Evolutionary conservation across 2,329 filamentous ascomycete species (phyloP).

Genomic region (Colletotrichum lentis): DNA sequence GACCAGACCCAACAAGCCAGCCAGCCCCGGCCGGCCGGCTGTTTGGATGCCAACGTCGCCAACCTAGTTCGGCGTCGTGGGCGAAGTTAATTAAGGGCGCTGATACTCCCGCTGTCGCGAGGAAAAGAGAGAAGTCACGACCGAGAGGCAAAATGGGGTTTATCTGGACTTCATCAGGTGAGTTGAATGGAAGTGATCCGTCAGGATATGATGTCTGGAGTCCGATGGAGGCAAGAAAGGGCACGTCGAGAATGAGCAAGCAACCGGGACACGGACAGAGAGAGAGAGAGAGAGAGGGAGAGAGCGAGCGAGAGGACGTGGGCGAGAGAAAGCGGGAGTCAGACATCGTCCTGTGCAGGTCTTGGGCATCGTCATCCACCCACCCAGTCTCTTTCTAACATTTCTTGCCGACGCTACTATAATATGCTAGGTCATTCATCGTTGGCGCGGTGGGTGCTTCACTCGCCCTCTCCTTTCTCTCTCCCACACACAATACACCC

Average conservation of each 20-base stretch:
- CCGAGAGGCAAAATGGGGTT: neutral
- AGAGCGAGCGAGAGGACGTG: conserved; percentile 1
- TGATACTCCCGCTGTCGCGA: conserved; percentile 2
- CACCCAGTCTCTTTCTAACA: conserved; percentile 9
- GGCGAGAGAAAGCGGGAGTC: conserved; percentile 2
- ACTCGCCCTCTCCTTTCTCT: neutral
- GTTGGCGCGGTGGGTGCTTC: conserved; percentile 1
- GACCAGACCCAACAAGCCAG: conserved; percentile 20
- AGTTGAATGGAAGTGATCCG: conserved; percentile 20
- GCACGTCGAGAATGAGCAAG: conserved; percentile 19
- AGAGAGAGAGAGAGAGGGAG: conserved; percentile 1
- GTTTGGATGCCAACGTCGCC: conserved; percentile 35
- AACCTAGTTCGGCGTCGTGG: conserved; percentile 15
- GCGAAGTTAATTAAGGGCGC: conserved; percentile 25
- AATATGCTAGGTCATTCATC: neutral
- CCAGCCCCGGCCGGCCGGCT: conserved; percentile 34
- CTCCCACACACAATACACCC: neutral
- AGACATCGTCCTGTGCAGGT: conserved; percentile 23
- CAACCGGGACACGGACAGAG: conserved; percentile 21
- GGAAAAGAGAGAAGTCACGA: neutral
- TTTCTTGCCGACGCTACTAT: conserved; percentile 9
- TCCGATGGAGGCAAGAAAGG: conserved; percentile 28
- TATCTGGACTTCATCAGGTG: conserved; percentile 5
- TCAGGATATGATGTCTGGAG: conserved; percentile 26
- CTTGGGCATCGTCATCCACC: conserved; percentile 18